Evolutionary conservation across 768 basidiomycete species (phyloP).

Genomic region (Hysterangium stoloniferum): DNA sequence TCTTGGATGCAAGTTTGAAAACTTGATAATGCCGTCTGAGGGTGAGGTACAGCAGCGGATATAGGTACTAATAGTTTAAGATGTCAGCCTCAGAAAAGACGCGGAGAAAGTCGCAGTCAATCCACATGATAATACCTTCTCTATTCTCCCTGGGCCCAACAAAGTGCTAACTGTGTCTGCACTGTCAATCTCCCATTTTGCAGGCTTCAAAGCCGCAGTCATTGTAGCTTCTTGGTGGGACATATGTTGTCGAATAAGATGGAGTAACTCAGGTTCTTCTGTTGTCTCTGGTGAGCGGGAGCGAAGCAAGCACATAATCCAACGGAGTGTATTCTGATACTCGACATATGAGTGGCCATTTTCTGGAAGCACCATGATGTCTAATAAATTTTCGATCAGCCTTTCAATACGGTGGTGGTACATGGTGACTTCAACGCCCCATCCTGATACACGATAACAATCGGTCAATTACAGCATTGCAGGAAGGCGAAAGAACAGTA

Average conservation of each 20-base stretch:
- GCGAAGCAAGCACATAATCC: background rate
- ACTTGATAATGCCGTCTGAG: slow-evolving; percentile 28
- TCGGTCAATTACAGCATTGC: background rate
- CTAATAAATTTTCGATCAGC: background rate
- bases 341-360: background rate
- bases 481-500: slow-evolving; percentile 9
- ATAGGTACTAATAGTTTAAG: slow-evolving; percentile 27
- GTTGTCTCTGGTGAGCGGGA: too few relatives aligned
- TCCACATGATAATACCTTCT: slow-evolving; percentile 24
- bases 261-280: too few relatives aligned
- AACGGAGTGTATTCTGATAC: background rate
- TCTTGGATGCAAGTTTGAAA: too few relatives aligned
- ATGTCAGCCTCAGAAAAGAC: background rate
- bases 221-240: slow-evolving; percentile 24
- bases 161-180: slow-evolving; percentile 23
- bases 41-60: slow-evolving; percentile 29
- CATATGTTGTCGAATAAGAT: too few relatives aligned
- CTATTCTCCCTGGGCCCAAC: slow-evolving; percentile 28
- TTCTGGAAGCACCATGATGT: background rate
- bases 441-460: too few relatives aligned
- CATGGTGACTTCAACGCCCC: background rate
- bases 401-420: background rate
- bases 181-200: slow-evolving; percentile 28
- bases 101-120: background rate
- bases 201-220: slow-evolving; percentile 20